phyloP scores from a whole-genome alignment of 345 rosid species.

The Fremontodendron californicum region DNA sequence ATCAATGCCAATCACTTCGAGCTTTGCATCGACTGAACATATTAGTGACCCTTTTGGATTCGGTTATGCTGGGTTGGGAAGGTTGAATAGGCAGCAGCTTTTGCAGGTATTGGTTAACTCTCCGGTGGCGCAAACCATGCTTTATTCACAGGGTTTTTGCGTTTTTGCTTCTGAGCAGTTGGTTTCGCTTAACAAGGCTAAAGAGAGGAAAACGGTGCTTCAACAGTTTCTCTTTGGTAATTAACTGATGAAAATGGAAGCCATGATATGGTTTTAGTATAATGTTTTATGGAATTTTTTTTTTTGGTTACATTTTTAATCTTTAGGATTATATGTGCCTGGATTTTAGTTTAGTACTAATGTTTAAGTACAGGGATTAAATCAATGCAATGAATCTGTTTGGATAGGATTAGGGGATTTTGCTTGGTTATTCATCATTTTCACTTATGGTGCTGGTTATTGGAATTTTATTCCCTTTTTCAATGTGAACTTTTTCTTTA shows the following conservation, averaged over 20 bases:
- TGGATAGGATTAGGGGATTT: neutral
- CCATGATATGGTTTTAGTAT: neutral
- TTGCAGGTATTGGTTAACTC: constrained; percentile 45
- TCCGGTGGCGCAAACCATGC: constrained; percentile 36
- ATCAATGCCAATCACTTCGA: constrained; percentile 45
- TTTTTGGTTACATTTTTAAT: neutral
- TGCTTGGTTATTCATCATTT: neutral
- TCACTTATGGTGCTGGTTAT: neutral
- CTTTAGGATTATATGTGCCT: neutral
- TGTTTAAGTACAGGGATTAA: neutral
- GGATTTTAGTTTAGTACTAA: neutral
- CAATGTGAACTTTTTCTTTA: neutral
- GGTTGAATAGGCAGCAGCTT: constrained; percentile 46
- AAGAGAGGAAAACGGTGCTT: neutral
- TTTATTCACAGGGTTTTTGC: constrained; percentile 40
- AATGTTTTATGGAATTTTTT: neutral
- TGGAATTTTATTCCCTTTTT: neutral
- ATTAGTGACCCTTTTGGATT: neutral
- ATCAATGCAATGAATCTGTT: neutral
- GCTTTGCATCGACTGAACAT: neutral
- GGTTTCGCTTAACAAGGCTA: constrained; percentile 25
- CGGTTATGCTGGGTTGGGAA: constrained; percentile 15
- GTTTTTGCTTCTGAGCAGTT: constrained; percentile 55
- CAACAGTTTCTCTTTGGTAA: neutral
- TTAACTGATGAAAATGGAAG: neutral